A percentile compares a stretch with the other conserved stretches of the same genome.
These are phyloP conservation scores for Pyrenochaeta sp. DNA, from an alignment of 2,329 filamentous ascomycete species.

Conservation along the genomic window DNA sequence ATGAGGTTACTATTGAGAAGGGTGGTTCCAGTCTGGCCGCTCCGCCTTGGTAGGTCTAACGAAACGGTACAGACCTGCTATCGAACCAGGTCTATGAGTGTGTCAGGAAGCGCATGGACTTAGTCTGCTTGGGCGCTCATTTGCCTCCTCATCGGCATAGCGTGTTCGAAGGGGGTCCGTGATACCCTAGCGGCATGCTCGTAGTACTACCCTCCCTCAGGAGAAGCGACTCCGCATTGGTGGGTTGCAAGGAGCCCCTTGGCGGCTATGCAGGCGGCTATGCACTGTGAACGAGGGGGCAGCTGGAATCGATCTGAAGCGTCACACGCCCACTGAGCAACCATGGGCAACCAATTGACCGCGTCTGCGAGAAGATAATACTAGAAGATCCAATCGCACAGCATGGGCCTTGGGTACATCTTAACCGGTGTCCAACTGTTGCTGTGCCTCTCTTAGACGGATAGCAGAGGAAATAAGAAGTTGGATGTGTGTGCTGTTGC, in stretches of 20 bases:
- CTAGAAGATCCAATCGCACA: neutral
- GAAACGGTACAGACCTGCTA: too few species aligned
- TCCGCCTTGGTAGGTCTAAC: too few species aligned
- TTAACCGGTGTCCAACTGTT: neutral
- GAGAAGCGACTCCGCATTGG: neutral
- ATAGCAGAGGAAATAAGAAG: too few species aligned
- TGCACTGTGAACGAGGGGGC: slow-evolving; percentile 2
- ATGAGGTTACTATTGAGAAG: neutral
- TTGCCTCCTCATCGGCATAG: neutral
- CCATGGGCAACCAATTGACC: neutral
- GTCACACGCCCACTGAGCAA: slow-evolving; percentile 6
- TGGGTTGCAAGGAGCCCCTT: neutral
- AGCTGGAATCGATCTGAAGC: neutral
- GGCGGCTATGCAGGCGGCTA: neutral
- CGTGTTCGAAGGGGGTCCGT: neutral
- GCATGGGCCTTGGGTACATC: too few species aligned
- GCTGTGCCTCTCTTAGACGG: neutral
- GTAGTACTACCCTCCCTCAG: neutral
- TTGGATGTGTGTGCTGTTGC: too few species aligned
- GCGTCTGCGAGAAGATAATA: too few species aligned
- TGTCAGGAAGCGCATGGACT: neutral
- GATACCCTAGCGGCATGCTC: neutral
- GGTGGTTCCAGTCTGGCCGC: too few species aligned
- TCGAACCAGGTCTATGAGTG: too few species aligned
- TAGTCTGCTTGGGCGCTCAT: neutral